phyloP scores from a whole-genome alignment of 2,329 filamentous ascomycete species.

The Monosporascus sp. region DNA sequence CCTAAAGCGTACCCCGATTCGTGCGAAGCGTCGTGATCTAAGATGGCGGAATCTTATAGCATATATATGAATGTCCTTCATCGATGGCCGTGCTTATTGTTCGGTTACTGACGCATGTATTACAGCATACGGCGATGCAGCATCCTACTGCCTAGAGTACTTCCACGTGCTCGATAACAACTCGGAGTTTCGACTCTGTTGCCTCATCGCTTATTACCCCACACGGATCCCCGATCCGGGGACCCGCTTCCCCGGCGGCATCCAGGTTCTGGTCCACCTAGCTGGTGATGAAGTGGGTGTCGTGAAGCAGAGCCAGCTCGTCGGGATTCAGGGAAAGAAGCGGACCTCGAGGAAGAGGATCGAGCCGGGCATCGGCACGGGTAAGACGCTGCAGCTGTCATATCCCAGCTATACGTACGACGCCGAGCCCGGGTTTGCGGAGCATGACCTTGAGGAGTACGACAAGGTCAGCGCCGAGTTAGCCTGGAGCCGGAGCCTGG shows the following conservation, averaged over 20 bases:
- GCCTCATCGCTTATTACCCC: constrained; percentile 42
- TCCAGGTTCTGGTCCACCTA: constrained; percentile 37
- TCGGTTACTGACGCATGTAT: neutral
- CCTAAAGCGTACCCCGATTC: too few species aligned
- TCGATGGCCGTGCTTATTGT: neutral
- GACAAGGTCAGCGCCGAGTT: constrained; percentile 59
- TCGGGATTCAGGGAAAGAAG: constrained; percentile 40
- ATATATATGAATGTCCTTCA: neutral
- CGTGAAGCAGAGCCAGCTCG: constrained; percentile 37
- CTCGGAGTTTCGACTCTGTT: constrained; percentile 36
- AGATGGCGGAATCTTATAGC: neutral
- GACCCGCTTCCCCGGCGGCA: constrained; percentile 34
- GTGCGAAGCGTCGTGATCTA: neutral
- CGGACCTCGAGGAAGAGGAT: constrained; percentile 30
- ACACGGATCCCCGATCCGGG: constrained; percentile 38
- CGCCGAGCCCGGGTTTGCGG: constrained; percentile 63
- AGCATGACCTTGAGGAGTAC: constrained; percentile 64
- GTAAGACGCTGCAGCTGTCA: constrained; percentile 29
- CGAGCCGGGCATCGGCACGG: constrained; percentile 32
- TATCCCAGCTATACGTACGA: constrained; percentile 38
- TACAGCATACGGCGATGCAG: constrained; percentile 39
- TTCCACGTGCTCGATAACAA: constrained; percentile 42
- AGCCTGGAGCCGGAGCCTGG: constrained; percentile 64
- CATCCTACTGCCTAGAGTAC: constrained; percentile 37
- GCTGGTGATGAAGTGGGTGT: constrained; percentile 35